Base-by-base conservation (phyloP, 345 rosid species). In the Ceriops decandra region DNA sequence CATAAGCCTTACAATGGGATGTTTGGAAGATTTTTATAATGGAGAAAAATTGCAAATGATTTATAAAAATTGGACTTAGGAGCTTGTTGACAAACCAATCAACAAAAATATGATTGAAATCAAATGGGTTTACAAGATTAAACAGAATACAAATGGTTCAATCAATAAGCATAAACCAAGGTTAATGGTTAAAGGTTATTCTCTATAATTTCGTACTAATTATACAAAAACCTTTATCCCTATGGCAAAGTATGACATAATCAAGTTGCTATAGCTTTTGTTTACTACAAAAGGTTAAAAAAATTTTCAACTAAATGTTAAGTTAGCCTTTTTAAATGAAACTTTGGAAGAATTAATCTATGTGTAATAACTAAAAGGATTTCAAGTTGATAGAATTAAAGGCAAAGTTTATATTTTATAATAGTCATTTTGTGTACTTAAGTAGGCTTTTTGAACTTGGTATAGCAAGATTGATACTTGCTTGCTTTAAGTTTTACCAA, bases 61-160 rank as follows among this genome's bases (percentile, higher is more conserved):
- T 4, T 1, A 17, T 6, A n/a, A 19, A 2, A 52, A 52, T 5
- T 7, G 19, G 2, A 52, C 22, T 0, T 52, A 7, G 6, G 22
- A 5, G 1, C 2, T 52, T 17, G 5, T 2, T 4, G 9, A 19
- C 5, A 1, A 5, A 10, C 22, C 22, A 6, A 52, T 0, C 7
- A n/a, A 7, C 5, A 52, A 19, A n/a, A 0, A 7, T 0, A 21
- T 7, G 6, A 52, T 52, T 16, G 0, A 0, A 0, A 5, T n/a
- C 6, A 52, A 52, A 0, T 52, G 54, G 22, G 2, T 52, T 1
- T 19, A 52, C 8, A 52, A 52, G 2, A 7, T 19, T 7, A 52
- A 52, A 17, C 0, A 4, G 1, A 52, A 52, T 1, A 1, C 7
- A 0, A 2, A 52, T 52, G 54, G 22, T 5, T 52, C 54, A 52